A percentile compares a stretch with the other conserved stretches of the same genome.
Conservation (phyloP, 176 grass and related monocot genomes). For the Oropetium thomaeum region DNA sequence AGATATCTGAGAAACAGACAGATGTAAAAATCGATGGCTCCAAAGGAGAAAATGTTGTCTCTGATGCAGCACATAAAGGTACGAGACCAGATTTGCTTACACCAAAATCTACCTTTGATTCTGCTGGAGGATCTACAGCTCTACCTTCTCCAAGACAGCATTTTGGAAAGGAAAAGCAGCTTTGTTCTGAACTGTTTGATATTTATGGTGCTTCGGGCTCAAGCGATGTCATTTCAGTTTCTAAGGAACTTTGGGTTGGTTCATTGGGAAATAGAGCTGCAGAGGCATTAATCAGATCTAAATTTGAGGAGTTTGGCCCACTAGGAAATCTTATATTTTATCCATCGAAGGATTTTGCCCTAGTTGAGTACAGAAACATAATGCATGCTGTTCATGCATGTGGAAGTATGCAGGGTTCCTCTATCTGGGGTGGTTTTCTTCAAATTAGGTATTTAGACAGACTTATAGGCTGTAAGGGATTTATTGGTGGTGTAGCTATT, state of each 20-base stretch:
- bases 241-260: conserved; percentile 84
- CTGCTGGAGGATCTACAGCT: conserved; percentile 24
- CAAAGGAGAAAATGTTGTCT: conserved; percentile 7
- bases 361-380: conserved; percentile 77
- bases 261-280: conserved; percentile 53
- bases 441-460: conserved; percentile 80
- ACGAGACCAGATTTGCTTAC: conserved; percentile 15
- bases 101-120: conserved; percentile 21
- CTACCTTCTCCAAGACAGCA: conserved; percentile 29
- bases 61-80: conserved; percentile 23
- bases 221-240: conserved; percentile 70
- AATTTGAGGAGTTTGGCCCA: conserved; percentile 79
- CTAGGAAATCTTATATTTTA: conserved; percentile 57
- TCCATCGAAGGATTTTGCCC: conserved; percentile 59
- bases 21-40: conserved; percentile 29
- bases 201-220: conserved; percentile 54
- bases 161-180: conserved; percentile 26
- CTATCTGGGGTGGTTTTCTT: conserved; percentile 68
- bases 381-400: conserved; percentile 69
- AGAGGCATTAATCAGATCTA: conserved; percentile 58
- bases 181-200: conserved; percentile 47
- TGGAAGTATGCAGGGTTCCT: conserved; percentile 76
- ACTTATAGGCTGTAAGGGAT: conserved; percentile 64
- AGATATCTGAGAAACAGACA: conserved; percentile 27
- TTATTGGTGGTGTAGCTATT: conserved; percentile 62